Conservation (phyloP, 139 green algal genomes). For the Tetraselmis chui region DNA sequence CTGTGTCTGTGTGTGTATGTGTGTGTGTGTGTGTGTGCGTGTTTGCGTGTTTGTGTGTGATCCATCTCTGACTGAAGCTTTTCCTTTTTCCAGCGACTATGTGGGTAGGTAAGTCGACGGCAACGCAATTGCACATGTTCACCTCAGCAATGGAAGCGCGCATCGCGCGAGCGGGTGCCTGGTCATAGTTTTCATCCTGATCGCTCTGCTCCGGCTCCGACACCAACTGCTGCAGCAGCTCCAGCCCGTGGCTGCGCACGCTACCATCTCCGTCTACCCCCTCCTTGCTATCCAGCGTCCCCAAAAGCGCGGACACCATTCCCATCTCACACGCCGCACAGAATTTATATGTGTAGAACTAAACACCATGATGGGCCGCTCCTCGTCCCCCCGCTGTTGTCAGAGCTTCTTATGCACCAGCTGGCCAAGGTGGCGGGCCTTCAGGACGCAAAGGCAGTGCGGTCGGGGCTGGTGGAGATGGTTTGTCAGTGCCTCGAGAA, state of each 20-base stretch:
- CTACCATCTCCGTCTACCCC: not conserved
- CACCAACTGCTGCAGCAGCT: not conserved
- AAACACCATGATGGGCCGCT: too few relatives aligned
- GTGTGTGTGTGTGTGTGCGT: too few relatives aligned
- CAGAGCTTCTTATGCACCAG: not conserved
- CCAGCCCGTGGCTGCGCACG: not conserved
- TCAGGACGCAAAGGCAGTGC: not conserved
- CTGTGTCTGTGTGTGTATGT: too few relatives aligned
- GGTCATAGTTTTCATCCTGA: not conserved
- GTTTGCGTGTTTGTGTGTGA: too few relatives aligned
- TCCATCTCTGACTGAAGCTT: too few relatives aligned
- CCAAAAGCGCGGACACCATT: not conserved
- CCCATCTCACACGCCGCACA: not conserved
- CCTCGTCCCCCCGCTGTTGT: too few relatives aligned
- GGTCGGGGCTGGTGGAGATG: not conserved
- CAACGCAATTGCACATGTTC: too few relatives aligned
- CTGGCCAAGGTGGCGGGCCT: not conserved
- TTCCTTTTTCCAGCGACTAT: too few relatives aligned
- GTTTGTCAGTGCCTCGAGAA: not conserved
- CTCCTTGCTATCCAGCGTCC: not conserved
- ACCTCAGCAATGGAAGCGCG: not conserved
- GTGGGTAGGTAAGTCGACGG: too few relatives aligned
- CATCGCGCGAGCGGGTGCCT: not conserved
- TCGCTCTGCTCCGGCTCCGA: not conserved
- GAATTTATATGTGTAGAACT: too few relatives aligned